Base-by-base conservation (phyloP, 176 grass and related monocot genomes). In the Carex pumila region DNA sequence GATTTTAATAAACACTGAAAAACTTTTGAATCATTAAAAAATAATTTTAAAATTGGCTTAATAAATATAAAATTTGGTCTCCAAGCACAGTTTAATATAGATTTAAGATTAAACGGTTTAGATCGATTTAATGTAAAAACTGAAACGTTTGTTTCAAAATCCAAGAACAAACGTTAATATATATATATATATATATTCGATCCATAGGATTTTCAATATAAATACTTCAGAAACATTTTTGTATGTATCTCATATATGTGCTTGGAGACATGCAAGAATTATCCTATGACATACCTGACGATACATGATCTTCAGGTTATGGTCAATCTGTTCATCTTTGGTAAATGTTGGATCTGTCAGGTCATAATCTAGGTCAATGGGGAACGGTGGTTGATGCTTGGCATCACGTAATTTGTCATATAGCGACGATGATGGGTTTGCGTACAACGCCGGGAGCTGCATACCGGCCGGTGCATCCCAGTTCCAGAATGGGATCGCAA, bases 401-500 rank as follows among this genome's bases (percentile, higher is more conserved):
- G 81, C 50, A 32, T 87, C 19, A 43, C 91, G 94, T 52, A 66
- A 69, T 43, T 62, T 81, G 72, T 88, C 78, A 56, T 91, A 97
- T 22, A 97, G 39, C 12, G 87, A 79, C 7, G 91, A 97, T 30
- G 70, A 79, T 0, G 0, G 2, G 63, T 89, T 58, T 71, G 85
- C 14, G 58, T 93, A 93, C 71, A 97, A 86, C 2, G 85, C 10
- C 7, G 91, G 94, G 45, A 97, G 32, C 22, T 83, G 52, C 91
- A 96, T 96, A 68, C 93, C 89, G 9, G 0, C 73, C 1, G 93
- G 93, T 55, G 89, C 87, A 66, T 96, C 93, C 93, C 91, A 96
- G 85, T 96, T 96, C 93, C 93, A 96, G 89, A 92, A 96, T 1
- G 93, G 93, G 12, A 96, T 83, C 3, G 89, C 83, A 61, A 96